Conservation (phyloP, 2,329 filamentous ascomycete genomes). For the Exophiala phaeomuriformis region DNA sequence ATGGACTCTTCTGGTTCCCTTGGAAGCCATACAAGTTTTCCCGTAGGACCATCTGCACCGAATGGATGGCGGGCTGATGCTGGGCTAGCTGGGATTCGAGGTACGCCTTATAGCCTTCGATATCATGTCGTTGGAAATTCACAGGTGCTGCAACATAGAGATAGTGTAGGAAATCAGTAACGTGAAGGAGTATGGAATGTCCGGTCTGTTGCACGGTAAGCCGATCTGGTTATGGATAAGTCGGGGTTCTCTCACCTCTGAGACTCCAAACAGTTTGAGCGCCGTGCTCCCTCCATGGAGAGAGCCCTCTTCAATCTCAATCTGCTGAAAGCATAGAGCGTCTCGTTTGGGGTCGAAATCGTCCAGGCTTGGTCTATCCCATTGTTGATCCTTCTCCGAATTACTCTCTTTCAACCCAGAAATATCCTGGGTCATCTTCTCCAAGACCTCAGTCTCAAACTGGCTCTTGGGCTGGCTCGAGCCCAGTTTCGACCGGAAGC, state of each 20-base stretch:
- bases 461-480: slow-evolving; percentile 80
- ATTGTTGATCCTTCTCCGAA: slow-evolving; percentile 86
- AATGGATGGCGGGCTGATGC: slow-evolving; percentile 66
- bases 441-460: slow-evolving; percentile 88
- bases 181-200: slow-evolving; percentile 88
- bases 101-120: slow-evolving; percentile 67
- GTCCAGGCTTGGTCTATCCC: slow-evolving; percentile 61
- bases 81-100: slow-evolving; percentile 73
- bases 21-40: slow-evolving; percentile 94
- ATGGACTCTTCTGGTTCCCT: slow-evolving; percentile 84
- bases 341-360: slow-evolving; percentile 59
- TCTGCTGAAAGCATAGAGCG: slow-evolving; percentile 84
- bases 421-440: slow-evolving; percentile 94
- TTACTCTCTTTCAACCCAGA: slow-evolving; percentile 77
- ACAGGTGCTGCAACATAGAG: slow-evolving; percentile 86
- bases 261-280: slow-evolving; percentile 91
- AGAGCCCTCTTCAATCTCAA: slow-evolving; percentile 86
- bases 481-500: slow-evolving; percentile 46
- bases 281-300: slow-evolving; percentile 67
- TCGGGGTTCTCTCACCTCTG: slow-evolving; percentile 48
- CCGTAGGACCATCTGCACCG: slow-evolving; percentile 71
- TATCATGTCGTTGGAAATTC: slow-evolving; percentile 70
- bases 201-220: slow-evolving; percentile 46
- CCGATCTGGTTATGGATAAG: not conserved
- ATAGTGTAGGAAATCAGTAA: slow-evolving; percentile 93